Base-by-base conservation (phyloP, 164 flowering plant species). In the Magnolia kwangsiensis region DNA sequence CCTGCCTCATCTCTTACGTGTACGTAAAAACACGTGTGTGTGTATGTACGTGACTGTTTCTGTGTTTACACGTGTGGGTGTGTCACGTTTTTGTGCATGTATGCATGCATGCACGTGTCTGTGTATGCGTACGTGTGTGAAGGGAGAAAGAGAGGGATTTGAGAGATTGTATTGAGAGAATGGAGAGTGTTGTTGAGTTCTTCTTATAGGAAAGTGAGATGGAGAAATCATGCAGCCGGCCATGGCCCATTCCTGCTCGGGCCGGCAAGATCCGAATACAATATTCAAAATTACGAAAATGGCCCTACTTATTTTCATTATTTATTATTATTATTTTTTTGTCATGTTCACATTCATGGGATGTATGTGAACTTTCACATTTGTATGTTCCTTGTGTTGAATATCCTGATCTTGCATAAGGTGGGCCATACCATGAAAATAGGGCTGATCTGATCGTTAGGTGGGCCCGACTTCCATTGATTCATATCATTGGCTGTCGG, bases 1-100 rank as follows among this genome's bases (percentile, higher is more conserved):
- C 82, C 73, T 87, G 88, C 80, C 95, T 82, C 92, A 88, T 88
- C 29, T 1, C 68, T 81, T 13, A 7, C 9, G 49, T 2, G 2
- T 61, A 18, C 18, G 18, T 23, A 1, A 21, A 7, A 21, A 5
- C 1, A 29, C 16, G 24, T 65, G 55, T 16, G 29, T 24, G 45
- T 67, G 8, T 69, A 37, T 31, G 14, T 23, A 16, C 49, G 16
- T 10, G n/a, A 72, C 14, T 50, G 45, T 37, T 37, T 37, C 45
- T 37, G 45, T 4, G 45, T 37, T 37, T 37, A 37, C 45, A 37
- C 45, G 4, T 37, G 45, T 37, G 45, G 45, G 45, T 37, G 45
- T 37, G 4, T 37, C 45, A 37, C 45, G 45, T 37, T 37, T 37
- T 4, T 37, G 4, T 37, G 45, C 45, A 37, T 37, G 45, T 3